Percentiles rank a stretch among this genome's conserved stretches.
These are phyloP conservation scores for Dimargaris xerosporica DNA, from an alignment of 192 early-diverging fungal species.

Conservation along the genomic window DNA sequence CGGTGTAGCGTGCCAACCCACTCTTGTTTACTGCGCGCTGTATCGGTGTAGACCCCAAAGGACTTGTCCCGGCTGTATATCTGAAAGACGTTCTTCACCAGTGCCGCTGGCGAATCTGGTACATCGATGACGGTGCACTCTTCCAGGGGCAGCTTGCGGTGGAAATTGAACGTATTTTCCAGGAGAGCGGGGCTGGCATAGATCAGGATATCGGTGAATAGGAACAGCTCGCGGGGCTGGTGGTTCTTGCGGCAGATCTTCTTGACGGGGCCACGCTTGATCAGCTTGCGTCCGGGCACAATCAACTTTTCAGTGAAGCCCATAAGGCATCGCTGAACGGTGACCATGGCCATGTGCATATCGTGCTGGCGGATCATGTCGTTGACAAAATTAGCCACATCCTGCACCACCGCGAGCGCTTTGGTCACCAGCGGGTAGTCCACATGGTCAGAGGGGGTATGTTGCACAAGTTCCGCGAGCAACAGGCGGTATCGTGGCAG, in stretches of 20 bases:
- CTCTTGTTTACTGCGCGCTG: slow-evolving; percentile 31
- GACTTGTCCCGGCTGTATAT: slow-evolving; percentile 68
- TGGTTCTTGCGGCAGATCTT: slow-evolving; percentile 64
- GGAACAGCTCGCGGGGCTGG: slow-evolving; percentile 51
- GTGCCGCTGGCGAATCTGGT: slow-evolving; percentile 23
- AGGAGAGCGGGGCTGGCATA: slow-evolving; percentile 47
- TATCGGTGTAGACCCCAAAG: slow-evolving; percentile 53
- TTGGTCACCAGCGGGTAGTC: slow-evolving; percentile 27
- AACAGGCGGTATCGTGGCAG: slow-evolving; percentile 32
- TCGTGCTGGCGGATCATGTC: slow-evolving; percentile 69
- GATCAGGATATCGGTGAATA: slow-evolving; percentile 65
- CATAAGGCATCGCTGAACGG: slow-evolving; percentile 44
- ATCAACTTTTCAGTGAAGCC: slow-evolving; percentile 56
- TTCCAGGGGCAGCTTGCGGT: slow-evolving; percentile 55
- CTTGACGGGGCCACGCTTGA: slow-evolving; percentile 44
- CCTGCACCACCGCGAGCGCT: slow-evolving; percentile 28
- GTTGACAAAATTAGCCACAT: slow-evolving; percentile 62
- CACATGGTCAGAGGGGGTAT: slow-evolving; percentile 27
- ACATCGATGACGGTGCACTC: slow-evolving; percentile 36
- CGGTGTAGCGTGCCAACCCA: slow-evolving; percentile 49
- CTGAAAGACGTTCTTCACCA: slow-evolving; percentile 50
- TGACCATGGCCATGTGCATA: slow-evolving; percentile 49
- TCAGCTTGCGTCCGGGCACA: slow-evolving; percentile 46
- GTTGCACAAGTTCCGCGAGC: slow-evolving; percentile 31
- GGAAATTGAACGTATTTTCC: slow-evolving; percentile 45